Evolutionary conservation across 352 stramenopile species (phyloP), one percentile per base, ranked within the genome.

Genomic region (Phytopythium aichiense): DNA sequence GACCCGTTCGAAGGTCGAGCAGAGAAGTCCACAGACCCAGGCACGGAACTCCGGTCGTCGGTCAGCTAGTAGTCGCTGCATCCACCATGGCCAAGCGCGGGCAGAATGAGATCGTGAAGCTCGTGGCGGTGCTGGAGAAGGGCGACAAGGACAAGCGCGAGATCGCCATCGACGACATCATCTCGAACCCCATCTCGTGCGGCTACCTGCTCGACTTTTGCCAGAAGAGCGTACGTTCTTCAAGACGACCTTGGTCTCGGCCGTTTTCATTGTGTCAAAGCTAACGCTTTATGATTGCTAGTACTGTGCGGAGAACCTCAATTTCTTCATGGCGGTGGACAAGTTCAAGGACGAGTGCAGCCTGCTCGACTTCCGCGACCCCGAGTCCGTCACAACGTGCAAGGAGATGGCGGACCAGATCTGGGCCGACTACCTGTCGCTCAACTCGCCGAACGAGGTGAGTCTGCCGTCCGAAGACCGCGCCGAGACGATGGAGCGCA

Each of bases 311-410:
- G 83, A 92, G 71, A 92, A 94, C 71, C 67, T 94, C 22, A 92
- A 92, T 54, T 91, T 94, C 68, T 91, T 94, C 69, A 91, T 94
- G 85, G 85, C 85, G 3, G 85, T 92, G 1, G 85, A 92, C 68
- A 91, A 91, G 58, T 92, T 91, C 71, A 92, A 94, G 60, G 84
- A 94, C 56, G 77, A 88, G 63, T 91, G 82, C 54, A 76, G 75
- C 8, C 71, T 94, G 28, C 69, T 92, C 25, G 81, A 92, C 61
- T 92, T 94, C 64, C 76, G 83, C 61, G 84, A 92, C 65, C 72
- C 76, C n/a, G 82, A 92, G 65, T 84, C 81, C 8, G 74, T 90
- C 52, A 81, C 79, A 62, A 92, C 83, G 38, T 92, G 81, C 68
- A 91, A 90, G 56, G 83, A 91, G 63, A 90, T 94, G 80, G 82